Conservation (phyloP, 805 yeast genomes). For the Wickerhamia fluorescens region DNA sequence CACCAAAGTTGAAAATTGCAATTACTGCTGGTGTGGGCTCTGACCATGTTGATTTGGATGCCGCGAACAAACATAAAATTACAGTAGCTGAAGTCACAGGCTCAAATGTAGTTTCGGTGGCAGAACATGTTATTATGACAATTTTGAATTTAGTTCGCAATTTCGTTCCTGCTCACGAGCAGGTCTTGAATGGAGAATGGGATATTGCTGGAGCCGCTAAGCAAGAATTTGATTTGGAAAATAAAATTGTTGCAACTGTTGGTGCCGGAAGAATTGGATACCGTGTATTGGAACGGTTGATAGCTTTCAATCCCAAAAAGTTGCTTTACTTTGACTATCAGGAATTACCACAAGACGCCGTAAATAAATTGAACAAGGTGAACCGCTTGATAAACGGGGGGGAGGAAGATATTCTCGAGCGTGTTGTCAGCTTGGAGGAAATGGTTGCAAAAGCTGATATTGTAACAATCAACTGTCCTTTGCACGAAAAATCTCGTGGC, state of each 20-base stretch:
- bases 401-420: conserved; percentile 52
- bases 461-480: conserved; percentile 72
- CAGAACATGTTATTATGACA: conserved; percentile 74
- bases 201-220: conserved; percentile 68
- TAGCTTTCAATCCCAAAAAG: conserved; percentile 69
- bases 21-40: conserved; percentile 84
- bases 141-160: conserved; percentile 66
- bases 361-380: conserved; percentile 29
- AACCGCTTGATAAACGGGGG: conserved; percentile 37
- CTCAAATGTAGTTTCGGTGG: conserved; percentile 72
- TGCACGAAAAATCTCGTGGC: conserved; percentile 64
- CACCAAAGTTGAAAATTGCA: conserved; percentile 62
- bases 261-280: conserved; percentile 81
- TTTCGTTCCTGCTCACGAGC: conserved; percentile 74
- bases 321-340: conserved; percentile 72
- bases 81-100: conserved; percentile 79
- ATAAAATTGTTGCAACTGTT: conserved; percentile 69
- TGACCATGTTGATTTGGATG: conserved; percentile 69
- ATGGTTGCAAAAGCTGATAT: conserved; percentile 62
- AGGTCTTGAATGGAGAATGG: conserved; percentile 57
- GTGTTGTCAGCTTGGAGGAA: conserved; percentile 56
- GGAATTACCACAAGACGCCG: conserved; percentile 48
- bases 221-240: conserved; percentile 69
- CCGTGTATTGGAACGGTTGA: conserved; percentile 63
- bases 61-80: conserved; percentile 56